Conservation (phyloP, 139 green algal species). For the Zygnema circumcarinatum region DNA sequence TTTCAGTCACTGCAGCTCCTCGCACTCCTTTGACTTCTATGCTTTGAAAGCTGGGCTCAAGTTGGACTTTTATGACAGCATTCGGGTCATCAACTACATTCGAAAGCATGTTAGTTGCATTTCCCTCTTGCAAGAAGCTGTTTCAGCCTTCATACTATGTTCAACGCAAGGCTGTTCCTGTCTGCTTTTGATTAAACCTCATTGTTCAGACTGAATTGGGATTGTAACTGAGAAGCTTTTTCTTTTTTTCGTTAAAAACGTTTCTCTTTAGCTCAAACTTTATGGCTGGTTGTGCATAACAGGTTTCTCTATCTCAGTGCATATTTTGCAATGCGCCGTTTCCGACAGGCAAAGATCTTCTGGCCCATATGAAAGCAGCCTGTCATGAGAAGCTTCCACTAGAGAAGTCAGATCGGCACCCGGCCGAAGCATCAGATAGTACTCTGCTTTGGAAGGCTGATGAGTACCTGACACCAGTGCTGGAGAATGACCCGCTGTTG, state of each 20-base stretch:
- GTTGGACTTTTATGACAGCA: constrained; percentile 30
- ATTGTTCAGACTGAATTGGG: too few relatives aligned
- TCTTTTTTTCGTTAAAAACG: neutral
- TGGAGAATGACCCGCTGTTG: constrained; percentile 48
- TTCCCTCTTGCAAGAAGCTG: neutral
- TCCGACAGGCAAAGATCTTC: neutral
- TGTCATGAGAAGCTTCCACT: neutral
- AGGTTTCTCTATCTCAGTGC: constrained; percentile 2
- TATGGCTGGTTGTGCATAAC: neutral
- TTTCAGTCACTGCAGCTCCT: constrained; percentile 7
- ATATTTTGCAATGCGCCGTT: neutral
- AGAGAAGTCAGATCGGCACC: too few relatives aligned
- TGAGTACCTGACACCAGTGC: constrained; percentile 23
- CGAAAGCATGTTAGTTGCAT: constrained; percentile 20
- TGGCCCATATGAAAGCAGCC: constrained; percentile 1
- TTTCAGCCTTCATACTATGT: neutral
- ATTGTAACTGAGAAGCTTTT: too few relatives aligned
- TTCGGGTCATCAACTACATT: constrained; percentile 35
- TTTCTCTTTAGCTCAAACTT: constrained; percentile 7
- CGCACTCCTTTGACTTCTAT: constrained; percentile 22
- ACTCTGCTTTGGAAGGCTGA: constrained; percentile 33
- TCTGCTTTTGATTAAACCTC: too few relatives aligned
- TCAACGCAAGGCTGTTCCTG: neutral
- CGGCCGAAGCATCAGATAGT: constrained; percentile 14
- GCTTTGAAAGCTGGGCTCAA: neutral